Percentiles rank a stretch among this genome's conserved stretches.
These are phyloP conservation scores for Fusarium odoratissimum DNA, from an alignment of 2,329 filamentous ascomycete species.

Conservation along the genomic window DNA sequence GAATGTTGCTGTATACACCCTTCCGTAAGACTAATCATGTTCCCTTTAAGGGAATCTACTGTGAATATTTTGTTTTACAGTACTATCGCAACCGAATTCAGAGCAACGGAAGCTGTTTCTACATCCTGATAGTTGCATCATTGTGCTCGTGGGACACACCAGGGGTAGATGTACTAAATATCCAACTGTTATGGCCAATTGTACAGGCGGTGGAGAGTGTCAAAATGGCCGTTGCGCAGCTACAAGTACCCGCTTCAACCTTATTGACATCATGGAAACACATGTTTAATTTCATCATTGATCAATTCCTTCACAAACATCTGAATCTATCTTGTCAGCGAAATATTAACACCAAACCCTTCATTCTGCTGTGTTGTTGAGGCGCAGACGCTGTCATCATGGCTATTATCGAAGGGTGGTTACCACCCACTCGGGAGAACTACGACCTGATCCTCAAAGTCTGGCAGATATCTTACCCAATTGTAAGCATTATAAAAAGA, in stretches of 20 bases:
- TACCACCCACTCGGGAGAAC: conserved; percentile 68
- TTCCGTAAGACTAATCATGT: neutral
- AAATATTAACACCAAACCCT: accelerated
- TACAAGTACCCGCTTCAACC: neutral
- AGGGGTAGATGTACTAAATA: neutral
- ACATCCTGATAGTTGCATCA: neutral
- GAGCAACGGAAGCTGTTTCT: neutral
- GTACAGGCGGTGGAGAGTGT: conserved; percentile 40
- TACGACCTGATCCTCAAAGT: conserved; percentile 64
- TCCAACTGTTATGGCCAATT: neutral
- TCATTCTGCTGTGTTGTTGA: neutral
- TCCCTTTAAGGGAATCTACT: accelerated
- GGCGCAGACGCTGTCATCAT: conserved; percentile 46
- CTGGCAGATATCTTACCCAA: conserved; percentile 65
- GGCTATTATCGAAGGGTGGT: conserved; percentile 64
- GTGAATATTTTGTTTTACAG: neutral
- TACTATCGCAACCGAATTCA: neutral
- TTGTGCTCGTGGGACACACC: accelerated
- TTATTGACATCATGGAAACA: conserved; percentile 40
- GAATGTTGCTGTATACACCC: neutral
- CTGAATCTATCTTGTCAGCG: neutral
- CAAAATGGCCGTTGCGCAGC: conserved; percentile 38
- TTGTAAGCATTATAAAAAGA: conserved; percentile 54
- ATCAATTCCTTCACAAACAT: neutral
- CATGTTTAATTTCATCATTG: neutral